Evolutionary conservation across 805 yeast genomes (phyloP), one percentile per base, ranked within the genome.

Genomic region (Tanozyma kutaoensis): DNA sequence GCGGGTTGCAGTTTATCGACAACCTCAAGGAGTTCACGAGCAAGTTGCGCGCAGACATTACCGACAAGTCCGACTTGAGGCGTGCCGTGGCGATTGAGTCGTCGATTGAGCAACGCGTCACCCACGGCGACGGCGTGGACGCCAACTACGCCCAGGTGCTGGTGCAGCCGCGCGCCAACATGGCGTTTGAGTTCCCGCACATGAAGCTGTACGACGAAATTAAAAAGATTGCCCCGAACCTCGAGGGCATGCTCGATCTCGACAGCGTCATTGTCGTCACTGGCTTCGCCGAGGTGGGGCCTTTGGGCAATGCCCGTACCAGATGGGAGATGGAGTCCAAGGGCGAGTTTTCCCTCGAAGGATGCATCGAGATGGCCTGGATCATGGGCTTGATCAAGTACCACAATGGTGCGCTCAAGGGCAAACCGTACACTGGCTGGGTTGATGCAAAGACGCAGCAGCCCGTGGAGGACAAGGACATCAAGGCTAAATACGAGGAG

Each of bases 311-410:
- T 54, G 62, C 98, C 21, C 80, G 97, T 70, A 91, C 98, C 31
- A 75, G 98, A 69, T 91, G 98, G 98, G 97, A 91, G 60, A 91
- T 91, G 94, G 98, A 91, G 63, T 82, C 96, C 24, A 41, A 55
- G 34, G 98, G 98, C 46, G 84, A 80, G 50, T 91, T 91, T 60
- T 86, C 96, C 8, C 64, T 91, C 43, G 98, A 91, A 61, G 98
- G 98, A 48, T 79, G 95, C 49, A 78, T 91, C 50, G 98, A 91
- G 64, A 86, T 91, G 94, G 97, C 99, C 26, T 91, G 97, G 96
- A 86, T 91, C 44, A 91, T 91, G 97, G 96, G 96, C 41, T 70
- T 80, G 50, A 86, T 91, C 62, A 84, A 82, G 61, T 91, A 91
- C 63, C 91, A 81, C 63, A 81, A 82, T 42, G 97, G 95, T 62